Base-by-base conservation (phyloP, 2,329 filamentous ascomycete genomes). In the Cercospora beticola region DNA sequence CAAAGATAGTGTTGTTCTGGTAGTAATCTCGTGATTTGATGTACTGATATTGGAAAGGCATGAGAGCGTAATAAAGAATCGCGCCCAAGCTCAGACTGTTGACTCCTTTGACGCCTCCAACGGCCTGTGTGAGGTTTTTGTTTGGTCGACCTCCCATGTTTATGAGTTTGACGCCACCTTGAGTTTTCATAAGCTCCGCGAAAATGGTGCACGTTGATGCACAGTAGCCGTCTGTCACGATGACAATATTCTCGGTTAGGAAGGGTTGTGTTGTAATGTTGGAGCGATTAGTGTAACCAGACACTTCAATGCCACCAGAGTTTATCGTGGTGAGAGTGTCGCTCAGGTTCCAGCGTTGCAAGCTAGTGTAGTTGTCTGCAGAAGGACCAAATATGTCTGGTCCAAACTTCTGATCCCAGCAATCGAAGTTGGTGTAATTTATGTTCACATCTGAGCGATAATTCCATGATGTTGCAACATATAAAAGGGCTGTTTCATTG, bases 321-420 rank as follows among this genome's bases (percentile, higher is more conserved):
- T 78, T 82, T 72, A 65, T 75, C 70, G 63, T 78, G 54, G 72
- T 80, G 23, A 76, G 81, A 31, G 83, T 80, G 67, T 84, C 83
- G 64, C 79, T 81, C 12, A 78, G 74, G 46, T 84, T 77, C 82
- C 82, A 89, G 77, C 86, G 84, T 82, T 82, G 85, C 77, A 85
- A 85, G 78, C 70, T 84, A 70, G 86, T 88, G 80, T 86, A 90
- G 60, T 83, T 81, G 64, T 88, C 87, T 56, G 83, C 81, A 46
- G 85, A 77, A 2, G 77, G 76, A 59, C 82, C 78, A 30, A 73
- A 63, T 1, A 76, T 69, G 6, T 80, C 66, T 4, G 81, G 83
- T 0, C 82, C 85, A 65, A 78, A 82, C 9, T 86, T 85, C 68
- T 86, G 79, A 0, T 74, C 69, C 83, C 82, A 82, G 16, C 79